phyloP scores from a whole-genome alignment of 139 green algal species.

The Pseudopediastrum boryanum region DNA sequence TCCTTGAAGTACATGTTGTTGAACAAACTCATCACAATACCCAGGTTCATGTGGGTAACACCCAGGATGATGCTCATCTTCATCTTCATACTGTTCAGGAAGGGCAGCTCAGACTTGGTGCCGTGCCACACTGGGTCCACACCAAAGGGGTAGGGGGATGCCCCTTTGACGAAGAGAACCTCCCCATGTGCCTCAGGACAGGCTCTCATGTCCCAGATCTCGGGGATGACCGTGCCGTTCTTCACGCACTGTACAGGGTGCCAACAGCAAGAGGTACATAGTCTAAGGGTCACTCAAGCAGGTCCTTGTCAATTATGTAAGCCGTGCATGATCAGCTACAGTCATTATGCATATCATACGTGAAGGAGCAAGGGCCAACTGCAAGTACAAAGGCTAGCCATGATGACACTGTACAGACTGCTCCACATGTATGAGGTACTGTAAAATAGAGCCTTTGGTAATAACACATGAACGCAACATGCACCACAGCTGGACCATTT shows the following conservation, averaged over 20 bases:
- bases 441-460: too few relatives aligned
- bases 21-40: constrained; percentile 92
- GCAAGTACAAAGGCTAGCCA: too few relatives aligned
- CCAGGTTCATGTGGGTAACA: constrained; percentile 94
- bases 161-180: constrained; percentile 8
- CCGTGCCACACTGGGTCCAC: constrained; percentile 97
- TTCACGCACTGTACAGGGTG: constrained; percentile 21
- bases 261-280: too few relatives aligned
- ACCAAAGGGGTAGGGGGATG: constrained; percentile 83
- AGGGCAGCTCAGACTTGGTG: constrained; percentile 94
- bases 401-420: too few relatives aligned
- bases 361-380: too few relatives aligned
- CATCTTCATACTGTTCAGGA: constrained; percentile 98
- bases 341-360: too few relatives aligned
- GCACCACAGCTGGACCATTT: too few relatives aligned
- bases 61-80: constrained; percentile 98
- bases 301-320: too few relatives aligned
- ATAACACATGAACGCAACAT: too few relatives aligned
- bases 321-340: too few relatives aligned
- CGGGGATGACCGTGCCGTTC: background rate
- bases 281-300: too few relatives aligned
- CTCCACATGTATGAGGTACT: too few relatives aligned
- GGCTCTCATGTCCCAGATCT: constrained; percentile 35
- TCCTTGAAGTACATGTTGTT: constrained; percentile 92
- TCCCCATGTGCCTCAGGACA: constrained; percentile 30